Evolutionary conservation across 306 rosid genomes (phyloP), one percentile per base, ranked within the genome.

Genomic region (Hippophae tibetana): DNA sequence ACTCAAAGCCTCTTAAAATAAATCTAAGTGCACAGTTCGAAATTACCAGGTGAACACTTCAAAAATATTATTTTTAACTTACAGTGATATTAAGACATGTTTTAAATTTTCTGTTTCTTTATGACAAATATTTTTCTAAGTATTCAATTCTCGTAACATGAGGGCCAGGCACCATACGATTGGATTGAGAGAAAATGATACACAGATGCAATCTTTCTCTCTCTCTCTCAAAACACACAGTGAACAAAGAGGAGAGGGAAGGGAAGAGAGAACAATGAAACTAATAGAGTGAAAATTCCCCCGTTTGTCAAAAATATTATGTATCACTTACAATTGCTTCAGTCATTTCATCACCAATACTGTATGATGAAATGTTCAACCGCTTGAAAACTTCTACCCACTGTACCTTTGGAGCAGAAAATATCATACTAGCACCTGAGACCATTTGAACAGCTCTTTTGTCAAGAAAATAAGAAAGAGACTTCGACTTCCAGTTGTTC

Each of bases 361-460:
- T 55, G 57, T 65, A 43, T 53, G 64, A 42, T 49, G 69, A 59
- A 62, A 62, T 10, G 54, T 47, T 67, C 44, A 71, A 52, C 43
- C 54, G 44, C 0, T 40, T 56, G 58, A 76, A 56, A 47, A 67
- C 69, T 53, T 67, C 66, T 43, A 54, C 51, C 81, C 81, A 76
- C 67, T 76, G 74, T 54, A 45, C 47, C 73, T 76, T 76, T 18
- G 77, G 68, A 42, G 77, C 63, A 58, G 74, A 63, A 55, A 71
- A 76, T 58, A 76, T 64, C 77, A 76, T 38, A 68, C 77, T 72
- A 47, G 81, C 77, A 57, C 77, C 81, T 6, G 81, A 76, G 56
- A 76, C 77, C 62, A 76, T 63, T 59, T 45, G 61, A 53, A 72
- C 12, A 54, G 68, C 38, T 67, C 77, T 76, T 53, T 62, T 71